These are phyloP conservation scores for Porphyra umbilicalis DNA, from an alignment of 31 red algal species.

Conservation along the genomic window DNA sequence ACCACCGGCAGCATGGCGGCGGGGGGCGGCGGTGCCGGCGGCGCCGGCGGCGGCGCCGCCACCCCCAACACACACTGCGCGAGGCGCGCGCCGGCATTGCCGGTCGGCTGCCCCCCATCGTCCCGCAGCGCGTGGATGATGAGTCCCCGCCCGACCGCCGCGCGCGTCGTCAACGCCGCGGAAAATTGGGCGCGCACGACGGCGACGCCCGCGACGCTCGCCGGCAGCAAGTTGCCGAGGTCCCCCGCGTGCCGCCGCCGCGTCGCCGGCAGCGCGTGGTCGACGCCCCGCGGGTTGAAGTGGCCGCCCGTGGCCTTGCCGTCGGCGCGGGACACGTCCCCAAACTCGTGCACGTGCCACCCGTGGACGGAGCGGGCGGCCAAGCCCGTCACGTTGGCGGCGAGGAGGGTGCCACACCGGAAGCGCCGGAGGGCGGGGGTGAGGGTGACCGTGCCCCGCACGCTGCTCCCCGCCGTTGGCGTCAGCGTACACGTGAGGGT, in stretches of 20 bases:
- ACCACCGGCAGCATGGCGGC: background rate
- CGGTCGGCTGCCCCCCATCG: conserved; percentile 39
- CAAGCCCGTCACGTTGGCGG: background rate
- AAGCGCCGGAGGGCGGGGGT: background rate
- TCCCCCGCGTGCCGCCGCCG: conserved; percentile 45
- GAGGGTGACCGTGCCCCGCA: background rate
- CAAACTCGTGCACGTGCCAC: conserved; percentile 64
- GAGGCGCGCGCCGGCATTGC: conserved; percentile 28
- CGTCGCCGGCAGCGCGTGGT: conserved; percentile 23
- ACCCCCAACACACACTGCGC: conserved; percentile 53
- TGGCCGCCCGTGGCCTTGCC: conserved; percentile 51
- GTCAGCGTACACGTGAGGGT: background rate
- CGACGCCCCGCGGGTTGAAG: conserved; percentile 33
- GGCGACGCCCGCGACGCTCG: conserved; percentile 9
- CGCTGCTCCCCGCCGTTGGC: background rate
- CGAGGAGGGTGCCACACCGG: background rate
- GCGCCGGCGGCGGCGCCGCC: background rate
- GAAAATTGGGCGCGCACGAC: background rate
- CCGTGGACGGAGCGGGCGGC: conserved; percentile 11
- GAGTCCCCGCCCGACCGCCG: conserved; percentile 38
- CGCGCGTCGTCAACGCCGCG: background rate
- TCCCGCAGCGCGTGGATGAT: conserved; percentile 44
- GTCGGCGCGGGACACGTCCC: conserved; percentile 20
- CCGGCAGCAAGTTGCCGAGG: conserved; percentile 34
- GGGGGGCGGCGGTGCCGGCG: background rate